Evolutionary conservation across 805 yeast species (phyloP).

Genomic region (Suhomyces sp.): DNA sequence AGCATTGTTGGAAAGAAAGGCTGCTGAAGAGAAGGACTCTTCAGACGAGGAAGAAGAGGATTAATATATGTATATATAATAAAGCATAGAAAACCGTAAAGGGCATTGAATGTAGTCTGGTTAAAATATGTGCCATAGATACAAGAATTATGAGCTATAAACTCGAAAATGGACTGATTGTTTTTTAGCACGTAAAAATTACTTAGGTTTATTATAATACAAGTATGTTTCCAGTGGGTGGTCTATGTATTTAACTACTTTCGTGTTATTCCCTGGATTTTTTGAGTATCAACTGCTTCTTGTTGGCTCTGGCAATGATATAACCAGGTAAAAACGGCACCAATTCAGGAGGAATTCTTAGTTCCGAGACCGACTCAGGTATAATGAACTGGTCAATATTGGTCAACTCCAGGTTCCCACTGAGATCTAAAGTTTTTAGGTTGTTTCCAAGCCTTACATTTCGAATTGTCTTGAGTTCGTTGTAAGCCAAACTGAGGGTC

Average conservation of each 20-base stretch:
- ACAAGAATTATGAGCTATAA: too few relatives aligned
- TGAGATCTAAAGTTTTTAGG: conserved; percentile 33
- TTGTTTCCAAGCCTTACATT: conserved; percentile 36
- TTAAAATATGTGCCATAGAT: too few relatives aligned
- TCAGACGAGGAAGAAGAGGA: conserved; percentile 71
- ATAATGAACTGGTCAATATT: conserved; percentile 35
- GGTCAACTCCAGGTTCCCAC: conserved; percentile 41
- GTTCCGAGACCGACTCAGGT: conserved; percentile 38
- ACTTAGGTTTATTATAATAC: neutral
- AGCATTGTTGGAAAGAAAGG: conserved; percentile 91
- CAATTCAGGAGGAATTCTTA: conserved; percentile 34
- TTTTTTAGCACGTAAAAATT: neutral
- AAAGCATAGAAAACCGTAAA: neutral
- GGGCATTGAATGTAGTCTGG: too few relatives aligned
- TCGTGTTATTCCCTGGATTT: conserved; percentile 22
- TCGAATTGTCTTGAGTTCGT: conserved; percentile 36
- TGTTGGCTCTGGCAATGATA: conserved; percentile 40
- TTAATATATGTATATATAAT: conserved; percentile 2
- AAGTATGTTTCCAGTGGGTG: neutral
- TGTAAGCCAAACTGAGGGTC: conserved; percentile 34
- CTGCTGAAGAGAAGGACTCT: conserved; percentile 80
- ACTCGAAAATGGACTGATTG: neutral
- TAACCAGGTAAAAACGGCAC: conserved; percentile 34
- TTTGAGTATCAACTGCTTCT: conserved; percentile 26
- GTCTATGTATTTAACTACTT: neutral